Percentiles rank a stretch among this genome's conserved stretches.
Conservation (phyloP, 257 asterid genomes). For the Scutellaria barbata region DNA sequence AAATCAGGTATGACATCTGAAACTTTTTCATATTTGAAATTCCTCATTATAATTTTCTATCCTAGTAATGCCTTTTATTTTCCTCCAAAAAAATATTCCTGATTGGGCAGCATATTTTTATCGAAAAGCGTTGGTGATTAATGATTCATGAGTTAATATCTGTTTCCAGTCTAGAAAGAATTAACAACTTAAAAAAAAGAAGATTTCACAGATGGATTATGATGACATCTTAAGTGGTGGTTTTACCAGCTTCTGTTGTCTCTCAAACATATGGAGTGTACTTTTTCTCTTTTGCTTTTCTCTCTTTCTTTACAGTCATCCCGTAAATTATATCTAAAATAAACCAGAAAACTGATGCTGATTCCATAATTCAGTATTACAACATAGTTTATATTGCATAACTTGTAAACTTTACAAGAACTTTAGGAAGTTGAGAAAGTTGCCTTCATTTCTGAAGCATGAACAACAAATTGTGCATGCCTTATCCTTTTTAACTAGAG, state of each 20-base stretch:
- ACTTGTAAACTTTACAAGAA: too few species aligned
- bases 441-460: too few species aligned
- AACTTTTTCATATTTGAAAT: constrained; percentile 19
- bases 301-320: background rate
- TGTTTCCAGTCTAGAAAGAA: constrained; percentile 7
- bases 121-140: background rate
- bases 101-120: background rate
- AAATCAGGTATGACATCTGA: constrained; percentile 67
- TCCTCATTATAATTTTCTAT: constrained; percentile 13
- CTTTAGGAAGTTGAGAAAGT: too few species aligned
- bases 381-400: background rate
- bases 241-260: background rate
- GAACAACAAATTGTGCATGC: too few species aligned
- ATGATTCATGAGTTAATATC: constrained; percentile 11
- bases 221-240: background rate
- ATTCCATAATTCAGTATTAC: background rate
- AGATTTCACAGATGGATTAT: background rate
- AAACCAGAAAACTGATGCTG: constrained; percentile 16
- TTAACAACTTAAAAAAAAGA: background rate
- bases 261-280: background rate
- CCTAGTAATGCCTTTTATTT: background rate
- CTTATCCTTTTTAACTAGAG: too few species aligned
- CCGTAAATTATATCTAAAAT: background rate
- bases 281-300: too few species aligned
- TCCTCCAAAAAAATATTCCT: background rate